Percentiles rank a stretch among this genome's conserved stretches.
Evolutionary conservation across 192 early-diverging fungal species (phyloP).

Genomic region (Umbelopsis sp.): DNA sequence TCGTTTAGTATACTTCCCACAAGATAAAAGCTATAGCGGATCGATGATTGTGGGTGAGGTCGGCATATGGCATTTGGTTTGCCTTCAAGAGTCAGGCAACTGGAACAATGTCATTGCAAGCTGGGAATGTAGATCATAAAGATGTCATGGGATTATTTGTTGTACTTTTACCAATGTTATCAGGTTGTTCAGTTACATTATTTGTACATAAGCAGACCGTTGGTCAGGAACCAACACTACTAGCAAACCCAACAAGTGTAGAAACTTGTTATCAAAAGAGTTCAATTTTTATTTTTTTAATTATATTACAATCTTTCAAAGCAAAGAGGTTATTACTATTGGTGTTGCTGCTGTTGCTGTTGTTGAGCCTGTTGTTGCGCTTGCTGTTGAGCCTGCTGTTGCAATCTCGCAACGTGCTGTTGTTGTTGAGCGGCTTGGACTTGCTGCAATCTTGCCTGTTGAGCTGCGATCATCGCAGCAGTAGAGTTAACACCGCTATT

Average conservation of each 20-base stretch:
- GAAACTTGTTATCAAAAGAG: no score
- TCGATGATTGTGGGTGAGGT: slow-evolving; percentile 29
- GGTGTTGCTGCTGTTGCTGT: slow-evolving; percentile 31
- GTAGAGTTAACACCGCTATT: slow-evolving; percentile 5
- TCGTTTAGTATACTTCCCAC: slow-evolving; percentile 34
- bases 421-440: slow-evolving; percentile 34
- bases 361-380: slow-evolving; percentile 24
- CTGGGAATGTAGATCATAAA: slow-evolving; percentile 33
- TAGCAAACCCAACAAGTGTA: no score
- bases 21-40: slow-evolving; percentile 31
- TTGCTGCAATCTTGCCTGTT: slow-evolving; percentile 29
- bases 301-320: background rate
- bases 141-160: background rate
- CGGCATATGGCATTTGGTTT: slow-evolving; percentile 40
- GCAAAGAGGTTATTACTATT: background rate
- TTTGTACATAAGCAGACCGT: background rate
- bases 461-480: slow-evolving; percentile 21
- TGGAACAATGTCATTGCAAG: slow-evolving; percentile 36
- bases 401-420: slow-evolving; percentile 30
- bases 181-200: background rate
- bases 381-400: slow-evolving; percentile 21
- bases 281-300: background rate
- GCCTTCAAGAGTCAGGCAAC: slow-evolving; percentile 30
- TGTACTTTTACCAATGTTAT: background rate
- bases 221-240: slow-evolving; percentile 7